Evolutionary conservation across 208 protist species (phyloP), one percentile per base, ranked within the genome.

Genomic region (Leishmania martiniquensis): DNA sequence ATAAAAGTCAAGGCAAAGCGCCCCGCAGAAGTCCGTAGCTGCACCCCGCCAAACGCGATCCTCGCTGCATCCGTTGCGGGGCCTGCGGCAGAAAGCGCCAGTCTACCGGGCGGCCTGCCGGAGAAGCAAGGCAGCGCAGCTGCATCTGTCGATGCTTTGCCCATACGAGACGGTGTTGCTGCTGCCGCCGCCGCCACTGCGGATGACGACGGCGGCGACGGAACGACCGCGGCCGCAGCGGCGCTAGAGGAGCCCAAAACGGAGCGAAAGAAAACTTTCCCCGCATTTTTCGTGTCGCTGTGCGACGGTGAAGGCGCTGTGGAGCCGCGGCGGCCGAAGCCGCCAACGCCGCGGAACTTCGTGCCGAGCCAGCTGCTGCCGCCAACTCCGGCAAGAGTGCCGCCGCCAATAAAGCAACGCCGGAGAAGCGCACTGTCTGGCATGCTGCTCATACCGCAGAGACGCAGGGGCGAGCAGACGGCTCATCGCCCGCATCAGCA

Each of bases 301-400:
- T 72, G 74, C 66, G 67, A 45, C 54, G 78, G 76, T 29, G 60
- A n/a, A 1, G 63, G 70, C 60, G 73, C 67, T 47, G 45, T 47
- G 44, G 88, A 88, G 60, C 91, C 91, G 39, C 83, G 88, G 5
- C 86, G 91, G 52, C 86, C 89, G 54, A 95, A 95, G 82, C 91
- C 91, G 47, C 91, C 91, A 37, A 91, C 89, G 72, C 91, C 91
- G 44, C 78, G 83, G 60, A 95, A 95, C 72, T 93, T 92, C 80
- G 83, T 92, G 44, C 89, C 88, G 0, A 83, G 62, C 44, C 75
- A 79, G 25, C n/a, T 75, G 54, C 44, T 65, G 72, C 73, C 72
- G 12, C 66, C 72, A 0, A 42, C 54, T 0, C 44, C 44, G 6
- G 60, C 70, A 34, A 52, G 54, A 42, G 68, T 15, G 75, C 62